Evolutionary conservation across 805 yeast species (phyloP).

Genomic region (Candida manassasensis): DNA sequence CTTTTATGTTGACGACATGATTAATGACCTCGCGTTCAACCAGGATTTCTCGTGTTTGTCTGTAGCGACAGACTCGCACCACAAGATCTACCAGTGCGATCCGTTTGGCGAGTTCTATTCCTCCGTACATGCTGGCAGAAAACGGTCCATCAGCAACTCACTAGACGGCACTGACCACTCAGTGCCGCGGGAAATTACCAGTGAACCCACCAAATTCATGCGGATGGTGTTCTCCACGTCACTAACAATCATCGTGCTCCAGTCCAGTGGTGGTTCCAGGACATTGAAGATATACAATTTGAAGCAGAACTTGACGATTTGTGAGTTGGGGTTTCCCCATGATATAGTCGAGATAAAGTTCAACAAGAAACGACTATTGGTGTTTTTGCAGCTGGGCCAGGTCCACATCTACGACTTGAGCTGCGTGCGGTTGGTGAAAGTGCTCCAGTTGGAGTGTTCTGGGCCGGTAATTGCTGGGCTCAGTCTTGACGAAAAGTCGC

Average conservation of each 20-base stretch:
- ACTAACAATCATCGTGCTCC: conserved; percentile 37
- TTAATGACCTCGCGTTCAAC: conserved; percentile 37
- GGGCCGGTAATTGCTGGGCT: conserved; percentile 28
- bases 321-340: conserved; percentile 85
- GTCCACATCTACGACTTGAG: conserved; percentile 85
- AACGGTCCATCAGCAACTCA: conserved; percentile 12
- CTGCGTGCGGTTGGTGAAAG: conserved; percentile 70
- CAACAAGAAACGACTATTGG: conserved; percentile 78
- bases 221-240: conserved; percentile 40
- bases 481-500: conserved; percentile 31
- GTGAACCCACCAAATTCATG: conserved; percentile 26
- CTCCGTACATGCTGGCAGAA: conserved; percentile 13
- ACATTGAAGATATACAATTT: conserved; percentile 34
- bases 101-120: conserved; percentile 42
- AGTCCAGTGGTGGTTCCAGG: conserved; percentile 23
- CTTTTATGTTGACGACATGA: conserved; percentile 9
- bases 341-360: conserved; percentile 66
- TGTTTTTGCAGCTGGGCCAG: conserved; percentile 68
- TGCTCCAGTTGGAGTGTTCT: conserved; percentile 24
- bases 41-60: conserved; percentile 40
- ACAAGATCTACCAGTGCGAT: conserved; percentile 40
- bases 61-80: conserved; percentile 26
- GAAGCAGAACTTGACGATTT: conserved; percentile 50
- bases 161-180: conserved; percentile 5
- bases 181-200: conserved; percentile 3